Conservation (phyloP, 768 basidiomycete species). For the Leccinum longicurvipes region DNA sequence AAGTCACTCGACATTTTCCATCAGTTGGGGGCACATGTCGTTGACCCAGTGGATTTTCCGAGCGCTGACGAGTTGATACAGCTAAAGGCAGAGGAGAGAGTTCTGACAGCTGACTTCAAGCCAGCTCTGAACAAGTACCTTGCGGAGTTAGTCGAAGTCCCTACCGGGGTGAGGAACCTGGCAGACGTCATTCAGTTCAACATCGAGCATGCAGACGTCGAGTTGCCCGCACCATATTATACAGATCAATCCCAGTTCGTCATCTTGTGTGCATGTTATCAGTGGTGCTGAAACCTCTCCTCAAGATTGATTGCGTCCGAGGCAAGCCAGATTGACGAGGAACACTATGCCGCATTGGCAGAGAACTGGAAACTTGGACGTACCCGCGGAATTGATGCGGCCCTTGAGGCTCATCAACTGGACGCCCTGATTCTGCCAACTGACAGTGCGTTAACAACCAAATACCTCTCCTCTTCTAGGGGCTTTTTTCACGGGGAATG, state of each 20-base stretch:
- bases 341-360: constrained; percentile 44
- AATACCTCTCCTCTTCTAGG: not conserved
- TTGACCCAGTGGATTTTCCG: constrained; percentile 64
- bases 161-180: constrained; percentile 55
- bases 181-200: constrained; percentile 61
- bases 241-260: constrained; percentile 36
- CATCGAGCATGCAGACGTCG: constrained; percentile 45
- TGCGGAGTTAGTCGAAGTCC: constrained; percentile 45
- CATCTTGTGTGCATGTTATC: not conserved
- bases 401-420: constrained; percentile 41
- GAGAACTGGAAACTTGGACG: constrained; percentile 48
- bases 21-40: constrained; percentile 41
- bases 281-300: constrained; percentile 3
- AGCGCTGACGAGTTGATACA: constrained; percentile 45
- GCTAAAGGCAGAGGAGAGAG: constrained; percentile 53
- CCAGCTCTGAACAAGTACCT: constrained; percentile 45
- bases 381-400: constrained; percentile 53
- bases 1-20: constrained; percentile 37
- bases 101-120: constrained; percentile 58
- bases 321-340: constrained; percentile 34
- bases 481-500: not conserved
- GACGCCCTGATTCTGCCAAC: constrained; percentile 54
- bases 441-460: constrained; percentile 24
- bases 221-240: constrained; percentile 38
- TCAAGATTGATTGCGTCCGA: constrained; percentile 24